phyloP scores from a whole-genome alignment of 768 basidiomycete genomes.

The Termitomyces titanicus region DNA sequence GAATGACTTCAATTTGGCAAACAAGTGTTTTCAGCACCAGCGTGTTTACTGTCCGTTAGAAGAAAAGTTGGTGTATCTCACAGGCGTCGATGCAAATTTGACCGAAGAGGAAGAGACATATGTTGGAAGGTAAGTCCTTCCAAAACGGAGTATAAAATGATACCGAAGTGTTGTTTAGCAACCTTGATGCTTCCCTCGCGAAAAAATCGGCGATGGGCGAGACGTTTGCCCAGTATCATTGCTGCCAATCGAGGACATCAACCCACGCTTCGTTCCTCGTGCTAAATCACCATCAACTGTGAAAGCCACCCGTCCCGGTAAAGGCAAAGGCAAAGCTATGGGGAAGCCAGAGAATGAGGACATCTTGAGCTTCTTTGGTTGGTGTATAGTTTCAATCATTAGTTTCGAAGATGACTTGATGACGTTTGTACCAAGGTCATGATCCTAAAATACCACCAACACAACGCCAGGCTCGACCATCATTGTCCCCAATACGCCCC shows the following conservation, averaged over 20 bases:
- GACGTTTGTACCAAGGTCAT: conserved; percentile 26
- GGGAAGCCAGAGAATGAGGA: conserved; percentile 34
- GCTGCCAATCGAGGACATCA: conserved; percentile 74
- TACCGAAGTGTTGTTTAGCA: conserved; percentile 38
- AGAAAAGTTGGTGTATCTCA: conserved; percentile 68
- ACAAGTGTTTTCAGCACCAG: conserved; percentile 91
- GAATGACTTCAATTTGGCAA: conserved; percentile 72
- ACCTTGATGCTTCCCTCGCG: conserved; percentile 62
- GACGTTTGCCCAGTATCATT: conserved; percentile 68
- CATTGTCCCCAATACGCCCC: conserved; percentile 8
- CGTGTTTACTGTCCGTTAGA: conserved; percentile 79
- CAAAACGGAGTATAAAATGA: no score
- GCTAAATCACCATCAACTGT: conserved; percentile 33
- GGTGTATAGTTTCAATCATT: conserved; percentile 18
- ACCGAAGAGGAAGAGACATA: conserved; percentile 63
- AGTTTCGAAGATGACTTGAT: background rate
- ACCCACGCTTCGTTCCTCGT: conserved; percentile 58
- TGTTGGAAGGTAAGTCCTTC: conserved; percentile 59
- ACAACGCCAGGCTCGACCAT: conserved; percentile 7
- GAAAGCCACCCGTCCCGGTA: conserved; percentile 21
- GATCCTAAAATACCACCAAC: conserved; percentile 37
- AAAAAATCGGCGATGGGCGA: conserved; percentile 63
- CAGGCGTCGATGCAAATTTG: conserved; percentile 54
- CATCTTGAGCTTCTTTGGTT: conserved; percentile 66
- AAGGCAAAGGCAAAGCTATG: conserved; percentile 46